Conservation (phyloP, 495 filamentous ascomycete genomes). For the Xylaria longipes region DNA sequence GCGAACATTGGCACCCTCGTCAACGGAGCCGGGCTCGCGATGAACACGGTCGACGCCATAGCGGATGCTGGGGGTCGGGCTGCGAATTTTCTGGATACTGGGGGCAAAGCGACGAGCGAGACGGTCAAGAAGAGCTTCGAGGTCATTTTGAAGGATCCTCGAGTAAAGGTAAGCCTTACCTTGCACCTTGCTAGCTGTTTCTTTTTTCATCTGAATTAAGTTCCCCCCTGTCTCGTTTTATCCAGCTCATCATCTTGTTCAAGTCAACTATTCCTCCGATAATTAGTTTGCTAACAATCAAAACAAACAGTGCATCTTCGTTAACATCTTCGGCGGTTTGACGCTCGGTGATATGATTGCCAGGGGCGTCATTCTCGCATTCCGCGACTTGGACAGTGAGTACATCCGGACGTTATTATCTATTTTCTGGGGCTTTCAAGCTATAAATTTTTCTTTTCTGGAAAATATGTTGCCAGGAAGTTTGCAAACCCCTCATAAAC, state of each 20-base stretch:
- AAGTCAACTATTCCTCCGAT: slow-evolving; percentile 31
- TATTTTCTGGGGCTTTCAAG: not conserved
- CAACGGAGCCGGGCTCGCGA: slow-evolving; percentile 88
- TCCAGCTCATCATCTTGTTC: not conserved
- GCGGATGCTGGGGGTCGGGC: slow-evolving; percentile 66
- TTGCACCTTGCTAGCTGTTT: not conserved
- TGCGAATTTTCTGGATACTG: slow-evolving; percentile 88
- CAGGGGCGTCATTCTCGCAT: slow-evolving; percentile 77
- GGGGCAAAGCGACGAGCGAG: slow-evolving; percentile 86
- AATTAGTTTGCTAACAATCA: not conserved
- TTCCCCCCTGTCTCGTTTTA: not conserved
- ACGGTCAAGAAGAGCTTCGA: slow-evolving; percentile 81
- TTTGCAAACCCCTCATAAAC: not conserved
- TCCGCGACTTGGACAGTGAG: slow-evolving; percentile 65
- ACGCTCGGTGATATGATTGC: slow-evolving; percentile 91
- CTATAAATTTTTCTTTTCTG: not conserved
- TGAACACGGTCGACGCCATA: slow-evolving; percentile 89
- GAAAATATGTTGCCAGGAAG: not conserved
- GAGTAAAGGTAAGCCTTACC: slow-evolving; percentile 60
- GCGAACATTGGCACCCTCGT: slow-evolving; percentile 76
- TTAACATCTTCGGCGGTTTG: slow-evolving; percentile 91
- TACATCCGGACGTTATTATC: not conserved
- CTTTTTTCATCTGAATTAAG: not conserved
- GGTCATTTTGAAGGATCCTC: slow-evolving; percentile 70
- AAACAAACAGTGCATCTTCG: slow-evolving; percentile 62